Base-by-base conservation (phyloP, 352 stramenopile species). In the Pythium brachiatum region DNA sequence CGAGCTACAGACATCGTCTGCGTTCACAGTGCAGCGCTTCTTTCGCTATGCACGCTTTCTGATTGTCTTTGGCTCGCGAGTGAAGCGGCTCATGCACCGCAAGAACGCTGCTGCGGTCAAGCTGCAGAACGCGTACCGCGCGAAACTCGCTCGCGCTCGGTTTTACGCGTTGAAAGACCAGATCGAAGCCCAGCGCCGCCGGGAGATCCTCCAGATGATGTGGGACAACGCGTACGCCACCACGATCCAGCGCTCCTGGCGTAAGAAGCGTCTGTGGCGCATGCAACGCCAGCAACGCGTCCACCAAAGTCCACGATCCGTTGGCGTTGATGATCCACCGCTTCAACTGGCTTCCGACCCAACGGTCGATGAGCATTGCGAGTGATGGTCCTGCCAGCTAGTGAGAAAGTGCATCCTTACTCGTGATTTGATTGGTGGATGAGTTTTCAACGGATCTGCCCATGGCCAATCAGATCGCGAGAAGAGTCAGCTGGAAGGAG, bases 161-260 rank as follows among this genome's bases (percentile, higher is more conserved):
- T 86, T 92, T 52, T 80, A 90, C 64, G 66, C 67, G 11, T 64
- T 92, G n/a, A 83, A 85, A 47, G 81, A 87, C 47, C 54, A 62
- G 5, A 60, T 92, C 34, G 83, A 92, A 51, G 78, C 75, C 5
- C 76, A 83, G 41, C 73, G 66, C n/a, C 70, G 81, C 0, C 69
- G 78, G 16, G 65, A 76, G 21, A 72, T 87, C 21, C 57, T 92
- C 27, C 60, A 73, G 2, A 12, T 53, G 1, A 92, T 92, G 83
- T 92, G 83, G 83, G 60, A 76, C 41, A 86, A 89, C 29, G 76
- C 79, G n/a, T 90, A 88, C 57, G 83, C 83, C 23, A 87, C 78
- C 12, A 75, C 68, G 6, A 84, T 92, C 32, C 79, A 90, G 64
- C 70, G 51, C 7, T 88, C 78, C 68, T 92, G 83, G 79, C 73